Base-by-base conservation (phyloP, 2,329 filamentous ascomycete species). In the Pseudocercospora eumusae region DNA sequence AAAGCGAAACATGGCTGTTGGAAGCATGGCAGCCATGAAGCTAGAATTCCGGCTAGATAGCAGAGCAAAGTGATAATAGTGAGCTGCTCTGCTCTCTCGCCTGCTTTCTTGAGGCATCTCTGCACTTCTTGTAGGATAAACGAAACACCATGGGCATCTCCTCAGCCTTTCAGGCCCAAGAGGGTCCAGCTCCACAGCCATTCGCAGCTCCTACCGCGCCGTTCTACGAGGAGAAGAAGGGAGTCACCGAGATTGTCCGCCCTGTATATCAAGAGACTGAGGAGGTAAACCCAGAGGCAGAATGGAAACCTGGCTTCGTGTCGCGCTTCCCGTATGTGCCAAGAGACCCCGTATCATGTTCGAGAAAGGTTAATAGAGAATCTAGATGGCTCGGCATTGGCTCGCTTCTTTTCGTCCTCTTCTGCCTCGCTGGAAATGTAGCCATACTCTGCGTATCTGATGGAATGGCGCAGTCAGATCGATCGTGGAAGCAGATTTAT, bases 291-390 rank as follows among this genome's bases (percentile, higher is more conserved):
- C 25, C 54, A 18, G 25, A 44, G 31, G 54, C n/a, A 25, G 18
- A 56, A 21, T 56, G 54, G 54, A 36, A 56, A n/a, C 54, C 54
- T 45, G 54, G 54, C 8, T 56, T 56, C 36, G 7, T 44, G 11
- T 36, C 54, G 9, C 54, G 42, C 15, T 56, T 56, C 45, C 54
- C 54, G 31, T 56, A 9, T 23, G 44, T 47, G 1, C 4, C 18
- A 25, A 9, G 0, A 23, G 11, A 21, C 21, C n/a, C n/a, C n/a
- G n/a, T n/a, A n/a, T n/a, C n/a, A 45, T 20, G 1, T 11, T 7
- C 4, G 20, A 11, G 18, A 4, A 21, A 20, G 9, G 18, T 20
- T 47, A 5, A 47, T 20, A 11, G 5, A 18, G 11, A 9, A 47
- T 6, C 0, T 6, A 47, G 44, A 11, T 56, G 54, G 54, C 20